Evolutionary conservation across 441 rosid species (phyloP).

Genomic region (Aleurites moluccanus): DNA sequence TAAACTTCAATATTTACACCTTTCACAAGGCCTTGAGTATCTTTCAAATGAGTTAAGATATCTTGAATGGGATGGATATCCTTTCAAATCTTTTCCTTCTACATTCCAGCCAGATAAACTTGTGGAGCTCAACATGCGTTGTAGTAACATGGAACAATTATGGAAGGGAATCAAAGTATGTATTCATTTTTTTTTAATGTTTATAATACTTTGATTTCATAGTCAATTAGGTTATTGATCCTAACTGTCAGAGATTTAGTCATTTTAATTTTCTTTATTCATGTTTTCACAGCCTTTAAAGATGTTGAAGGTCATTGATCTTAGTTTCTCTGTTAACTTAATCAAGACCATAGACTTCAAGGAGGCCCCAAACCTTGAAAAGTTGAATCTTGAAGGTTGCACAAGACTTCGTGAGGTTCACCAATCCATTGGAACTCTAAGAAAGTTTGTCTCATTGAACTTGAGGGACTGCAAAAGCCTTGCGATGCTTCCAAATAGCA

Average conservation of each 20-base stretch:
- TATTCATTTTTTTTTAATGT: not conserved
- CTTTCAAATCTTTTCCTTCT: slow-evolving; percentile 21
- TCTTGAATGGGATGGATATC: slow-evolving; percentile 21
- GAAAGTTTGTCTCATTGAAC: not conserved
- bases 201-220: not conserved
- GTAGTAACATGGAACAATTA: slow-evolving; percentile 12
- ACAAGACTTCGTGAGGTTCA: not conserved
- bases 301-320: slow-evolving; percentile 26
- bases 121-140: slow-evolving; percentile 17
- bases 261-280: not conserved
- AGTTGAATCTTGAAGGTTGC: slow-evolving; percentile 14
- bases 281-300: slow-evolving; percentile 4
- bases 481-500: not conserved
- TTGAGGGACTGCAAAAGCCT: slow-evolving; percentile 16
- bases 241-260: not conserved
- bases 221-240: not conserved
- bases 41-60: slow-evolving; percentile 18
- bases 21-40: slow-evolving; percentile 3
- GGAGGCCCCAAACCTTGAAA: slow-evolving; percentile 16
- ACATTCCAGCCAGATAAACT: slow-evolving; percentile 11
- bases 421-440: not conserved
- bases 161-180: slow-evolving; percentile 21
- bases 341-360: slow-evolving; percentile 14
- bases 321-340: slow-evolving; percentile 15
- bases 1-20: not conserved